Evolutionary conservation across 177 flowering plant species (phyloP), one percentile per base, ranked within the genome.

Genomic region (Vitis hybrid): DNA sequence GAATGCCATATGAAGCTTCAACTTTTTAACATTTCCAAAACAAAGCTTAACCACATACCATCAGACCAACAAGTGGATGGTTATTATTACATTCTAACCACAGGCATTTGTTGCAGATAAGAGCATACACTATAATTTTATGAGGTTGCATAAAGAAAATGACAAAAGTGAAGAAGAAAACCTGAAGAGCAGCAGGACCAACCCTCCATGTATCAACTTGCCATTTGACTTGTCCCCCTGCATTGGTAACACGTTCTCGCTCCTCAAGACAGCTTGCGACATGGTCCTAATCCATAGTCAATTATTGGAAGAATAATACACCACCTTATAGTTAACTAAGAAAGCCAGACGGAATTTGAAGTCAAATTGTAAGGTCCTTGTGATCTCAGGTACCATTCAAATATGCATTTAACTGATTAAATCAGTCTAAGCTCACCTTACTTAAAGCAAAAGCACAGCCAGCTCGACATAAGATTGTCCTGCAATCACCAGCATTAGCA

Each of bases 401-500:
- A 40, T 40, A 40, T 40, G 46, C 24, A 8, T 17, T 64, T 21
- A 64, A 13, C 40, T 51, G 24, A 55, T 12, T 11, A 18, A 58
- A 30, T 32, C 35, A 66, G 18, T 14, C 10, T n/a, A 15, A 71
- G 60, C 83, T 82, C 60, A 95, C 99, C 90, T 77, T 86, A 75
- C 85, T 91, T 50, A 95, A 80, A 74, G 87, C 81, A 79, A 86
- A 35, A 9, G 93, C 76, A 60, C 12, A 68, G 52, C 99, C 96
- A 72, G 83, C 78, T 62, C 90, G 88, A 65, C 96, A 92, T 65
- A 95, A 49, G 66, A 95, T 84, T 56, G 94, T 70, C 82, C 97
- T 83, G 80, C 98, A 95, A 82, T 95, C 99, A 67, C 99, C 99
- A 71, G 94, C 94, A 85, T 93, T 95, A 64, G 99, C 98, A 77